Base-by-base conservation (phyloP, 176 grass and related monocot species). In the Saccharum officinarum region DNA sequence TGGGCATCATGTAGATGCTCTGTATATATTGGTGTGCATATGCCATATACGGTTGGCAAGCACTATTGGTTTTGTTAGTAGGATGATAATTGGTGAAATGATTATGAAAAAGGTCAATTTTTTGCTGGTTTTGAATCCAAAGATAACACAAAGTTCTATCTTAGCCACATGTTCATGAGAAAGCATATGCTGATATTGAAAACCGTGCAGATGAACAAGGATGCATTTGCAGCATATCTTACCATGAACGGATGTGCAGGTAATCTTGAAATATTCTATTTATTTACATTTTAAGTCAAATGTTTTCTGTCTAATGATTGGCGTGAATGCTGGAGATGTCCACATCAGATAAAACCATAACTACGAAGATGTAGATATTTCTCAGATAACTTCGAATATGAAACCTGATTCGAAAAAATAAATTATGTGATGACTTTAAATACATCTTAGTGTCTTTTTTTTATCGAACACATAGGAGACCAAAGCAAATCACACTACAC, bases 221-320 rank as follows among this genome's bases (percentile, higher is more conserved):
- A 83, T 98, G 96, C 85, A 86, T 98, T 75, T 98, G 96, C 52
- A 87, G 71, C 23, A 33, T 94, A 69, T 86, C 80, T 64, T 98
- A 95, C 71, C 86, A 94, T 74, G 82, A 92, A 87, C 77, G 7
- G 25, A 90, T 87, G 66, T 98, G 96, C 96, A 95, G 96, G 96
- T 98, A 92, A 71, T 39, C 63, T 70, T 76, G 44, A n/a, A 39
- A 14, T 23, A 63, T 59, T 80, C 17, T 13, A 31, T 80, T 84
- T 70, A 31, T 79, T 50, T 83, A 50, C n/a, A 69, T 85, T 78
- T 68, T 82, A 17, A 41, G 17, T 85, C 23, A 82, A 44, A 45
- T 55, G 2, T 17, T 79, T 89, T 67, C 3, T 80, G 46, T 79
- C 31, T 40, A 39, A 62, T 82, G 60, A 89, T 34, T 20, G 15